phyloP scores from a whole-genome alignment of 257 asterid genomes.

The Perilla frutescens region DNA sequence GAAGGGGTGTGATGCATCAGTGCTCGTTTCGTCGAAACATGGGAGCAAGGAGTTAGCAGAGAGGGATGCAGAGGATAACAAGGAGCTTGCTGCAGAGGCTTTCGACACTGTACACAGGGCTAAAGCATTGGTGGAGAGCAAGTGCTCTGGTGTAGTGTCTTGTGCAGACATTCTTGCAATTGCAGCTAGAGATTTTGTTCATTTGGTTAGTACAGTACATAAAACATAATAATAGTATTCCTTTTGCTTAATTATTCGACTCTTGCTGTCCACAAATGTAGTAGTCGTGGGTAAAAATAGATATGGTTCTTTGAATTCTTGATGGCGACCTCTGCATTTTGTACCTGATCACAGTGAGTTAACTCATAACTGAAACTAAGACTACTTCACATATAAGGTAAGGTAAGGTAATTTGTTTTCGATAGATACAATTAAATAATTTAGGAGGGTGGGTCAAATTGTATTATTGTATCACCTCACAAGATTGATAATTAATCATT shows the following conservation, averaged over 20 bases:
- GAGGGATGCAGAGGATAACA: constrained; percentile 83
- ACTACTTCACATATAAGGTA: not conserved
- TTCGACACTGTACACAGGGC: constrained; percentile 74
- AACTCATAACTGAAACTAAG: constrained; percentile 6
- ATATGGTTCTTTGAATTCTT: constrained; percentile 28
- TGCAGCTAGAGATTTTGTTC: constrained; percentile 93
- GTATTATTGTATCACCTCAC: not conserved
- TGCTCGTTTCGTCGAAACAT: constrained; percentile 58
- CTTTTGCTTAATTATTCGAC: not conserved
- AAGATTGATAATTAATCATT: constrained; percentile 33
- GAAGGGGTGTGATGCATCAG: constrained; percentile 93
- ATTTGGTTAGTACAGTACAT: constrained; percentile 65
- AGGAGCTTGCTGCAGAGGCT: constrained; percentile 77
- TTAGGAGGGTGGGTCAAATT: not conserved
- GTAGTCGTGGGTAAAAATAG: not conserved
- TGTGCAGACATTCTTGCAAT: constrained; percentile 95
- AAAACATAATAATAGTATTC: not conserved
- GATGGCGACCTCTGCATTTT: constrained; percentile 36
- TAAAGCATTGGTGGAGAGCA: constrained; percentile 74
- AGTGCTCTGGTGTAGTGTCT: constrained; percentile 91
- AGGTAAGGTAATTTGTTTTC: not conserved
- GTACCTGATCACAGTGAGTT: not conserved
- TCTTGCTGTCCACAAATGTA: constrained; percentile 25
- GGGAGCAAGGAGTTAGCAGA: constrained; percentile 80
- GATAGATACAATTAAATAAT: not conserved